Conservation (phyloP, 2,329 filamentous ascomycete species). For the Colletotrichum chlorophyti region DNA sequence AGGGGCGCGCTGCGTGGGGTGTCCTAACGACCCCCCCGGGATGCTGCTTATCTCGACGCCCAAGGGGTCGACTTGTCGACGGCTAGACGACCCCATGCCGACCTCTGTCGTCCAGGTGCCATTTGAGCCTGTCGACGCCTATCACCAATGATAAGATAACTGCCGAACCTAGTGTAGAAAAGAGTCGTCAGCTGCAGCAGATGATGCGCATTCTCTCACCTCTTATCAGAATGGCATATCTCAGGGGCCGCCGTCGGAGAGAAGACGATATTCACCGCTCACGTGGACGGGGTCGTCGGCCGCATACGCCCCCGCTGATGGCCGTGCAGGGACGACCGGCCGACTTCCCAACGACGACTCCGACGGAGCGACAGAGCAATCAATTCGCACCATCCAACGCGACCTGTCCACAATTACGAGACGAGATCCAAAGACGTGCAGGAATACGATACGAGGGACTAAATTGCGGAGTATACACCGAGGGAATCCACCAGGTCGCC, state of each 20-base stretch:
- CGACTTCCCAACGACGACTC: neutral
- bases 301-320: too few species aligned
- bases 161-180: neutral
- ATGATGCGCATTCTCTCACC: too few species aligned
- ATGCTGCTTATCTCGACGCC: slow-evolving; percentile 12
- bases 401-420: neutral
- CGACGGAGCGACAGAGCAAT: neutral
- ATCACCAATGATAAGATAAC: slow-evolving; percentile 2
- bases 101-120: neutral
- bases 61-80: neutral
- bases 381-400: neutral
- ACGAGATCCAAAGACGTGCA: neutral
- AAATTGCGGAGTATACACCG: slow-evolving; percentile 17
- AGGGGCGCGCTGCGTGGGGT: neutral
- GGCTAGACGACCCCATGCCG: neutral
- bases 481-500: too few species aligned
- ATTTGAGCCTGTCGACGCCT: neutral
- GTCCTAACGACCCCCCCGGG: neutral
- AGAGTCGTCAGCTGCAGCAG: slow-evolving; percentile 9
- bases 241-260: too few species aligned
- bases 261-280: neutral
- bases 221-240: too few species aligned
- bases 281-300: neutral
- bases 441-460: neutral
- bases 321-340: neutral